Conservation (phyloP, 495 filamentous ascomycete species). For the Pseudotulostoma volvatum region DNA sequence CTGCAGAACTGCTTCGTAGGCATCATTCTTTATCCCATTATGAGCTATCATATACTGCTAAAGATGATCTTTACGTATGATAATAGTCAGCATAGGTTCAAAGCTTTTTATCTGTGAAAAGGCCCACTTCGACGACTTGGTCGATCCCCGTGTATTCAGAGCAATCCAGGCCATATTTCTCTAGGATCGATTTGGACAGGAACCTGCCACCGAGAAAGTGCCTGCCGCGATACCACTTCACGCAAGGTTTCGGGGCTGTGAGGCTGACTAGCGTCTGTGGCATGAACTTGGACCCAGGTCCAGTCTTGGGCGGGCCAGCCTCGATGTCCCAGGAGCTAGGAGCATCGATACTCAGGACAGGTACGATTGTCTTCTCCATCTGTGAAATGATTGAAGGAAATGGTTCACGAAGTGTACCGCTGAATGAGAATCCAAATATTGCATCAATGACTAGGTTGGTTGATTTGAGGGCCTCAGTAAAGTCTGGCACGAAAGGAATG, state of each 20-base stretch:
- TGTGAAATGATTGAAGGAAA: conserved; percentile 68
- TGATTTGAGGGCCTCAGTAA: conserved; percentile 42
- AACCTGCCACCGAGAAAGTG: conserved; percentile 92
- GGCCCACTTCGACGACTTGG: conserved; percentile 66
- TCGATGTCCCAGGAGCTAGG: conserved; percentile 92
- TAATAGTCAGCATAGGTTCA: no score
- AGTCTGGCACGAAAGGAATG: conserved; percentile 75
- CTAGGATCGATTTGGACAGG: conserved; percentile 56
- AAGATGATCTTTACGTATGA: no score
- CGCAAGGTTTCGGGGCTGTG: conserved; percentile 89
- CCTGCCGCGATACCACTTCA: conserved; percentile 62
- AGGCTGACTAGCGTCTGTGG: conserved; percentile 68
- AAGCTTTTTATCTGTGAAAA: conserved; percentile 40
- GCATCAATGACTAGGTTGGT: conserved; percentile 79
- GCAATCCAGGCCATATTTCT: conserved; percentile 74
- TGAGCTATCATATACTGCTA: no score
- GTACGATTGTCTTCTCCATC: conserved; percentile 51
- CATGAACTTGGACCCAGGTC: conserved; percentile 64
- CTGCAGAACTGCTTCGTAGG: no score
- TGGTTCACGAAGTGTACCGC: conserved; percentile 78
- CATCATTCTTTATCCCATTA: no score
- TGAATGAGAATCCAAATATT: conserved; percentile 93
- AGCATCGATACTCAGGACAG: conserved; percentile 78
- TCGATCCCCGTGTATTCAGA: conserved; percentile 78
- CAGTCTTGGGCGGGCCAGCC: conserved; percentile 57